Percentiles rank a stretch among this genome's conserved stretches.
These are phyloP conservation scores for Fusarium fracticaudum DNA, from an alignment of 2,329 filamentous ascomycete species.

Conservation along the genomic window DNA sequence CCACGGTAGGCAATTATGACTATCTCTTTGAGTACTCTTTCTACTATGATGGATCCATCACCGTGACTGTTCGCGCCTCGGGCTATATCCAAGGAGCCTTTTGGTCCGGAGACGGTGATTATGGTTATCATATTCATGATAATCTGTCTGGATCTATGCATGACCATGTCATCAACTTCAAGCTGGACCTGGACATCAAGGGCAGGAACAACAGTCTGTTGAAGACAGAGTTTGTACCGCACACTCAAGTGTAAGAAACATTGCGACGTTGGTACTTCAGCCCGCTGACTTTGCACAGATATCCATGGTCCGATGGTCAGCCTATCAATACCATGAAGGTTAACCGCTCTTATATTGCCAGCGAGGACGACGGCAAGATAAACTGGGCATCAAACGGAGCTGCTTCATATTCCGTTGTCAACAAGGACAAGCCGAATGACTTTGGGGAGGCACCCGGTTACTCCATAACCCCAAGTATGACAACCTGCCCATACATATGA, in stretches of 20 bases:
- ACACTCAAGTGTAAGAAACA: background rate
- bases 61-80: slow-evolving; percentile 60
- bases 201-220: slow-evolving; percentile 58
- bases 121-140: slow-evolving; percentile 61
- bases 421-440: slow-evolving; percentile 57
- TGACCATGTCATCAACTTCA: slow-evolving; percentile 66
- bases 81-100: slow-evolving; percentile 64
- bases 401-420: slow-evolving; percentile 61
- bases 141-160: slow-evolving; percentile 60
- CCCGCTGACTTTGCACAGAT: background rate
- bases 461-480: slow-evolving; percentile 13
- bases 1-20: slow-evolving; percentile 66
- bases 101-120: slow-evolving; percentile 57
- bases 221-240: slow-evolving; percentile 46
- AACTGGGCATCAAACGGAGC: slow-evolving; percentile 60
- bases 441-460: slow-evolving; percentile 63
- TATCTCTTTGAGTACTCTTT: slow-evolving; percentile 62
- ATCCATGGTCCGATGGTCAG: slow-evolving; percentile 59
- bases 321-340: slow-evolving; percentile 63
- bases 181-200: slow-evolving; percentile 62
- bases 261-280: rapidly evolving
- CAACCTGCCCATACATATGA: background rate
- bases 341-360: slow-evolving; percentile 52
- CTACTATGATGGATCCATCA: slow-evolving; percentile 60
- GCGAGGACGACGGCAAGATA: slow-evolving; percentile 55